Percentiles rank a stretch among this genome's conserved stretches.
phyloP scores from a whole-genome alignment of 2,329 filamentous ascomycete genomes.

The Botrytis medusae region DNA sequence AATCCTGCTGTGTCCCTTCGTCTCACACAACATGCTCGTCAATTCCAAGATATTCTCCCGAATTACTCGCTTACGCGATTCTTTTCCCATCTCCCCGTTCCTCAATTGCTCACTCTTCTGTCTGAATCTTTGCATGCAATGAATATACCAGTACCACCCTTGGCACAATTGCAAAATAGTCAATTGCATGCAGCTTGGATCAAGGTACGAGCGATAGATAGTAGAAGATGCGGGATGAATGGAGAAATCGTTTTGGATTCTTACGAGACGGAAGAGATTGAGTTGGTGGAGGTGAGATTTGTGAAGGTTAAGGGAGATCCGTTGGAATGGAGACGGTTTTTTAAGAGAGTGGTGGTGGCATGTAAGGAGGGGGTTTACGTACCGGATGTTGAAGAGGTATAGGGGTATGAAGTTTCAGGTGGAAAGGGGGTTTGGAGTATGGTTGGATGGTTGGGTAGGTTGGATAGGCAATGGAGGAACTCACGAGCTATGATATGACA shows the following conservation, averaged over 20 bases:
- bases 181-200: constrained; percentile 62
- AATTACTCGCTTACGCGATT: constrained; percentile 86
- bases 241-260: constrained; percentile 74
- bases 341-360: constrained; percentile 89
- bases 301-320: constrained; percentile 95
- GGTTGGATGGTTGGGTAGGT: neutral
- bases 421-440: neutral
- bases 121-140: constrained; percentile 80
- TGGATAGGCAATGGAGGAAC: neutral
- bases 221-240: constrained; percentile 68
- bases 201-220: constrained; percentile 73
- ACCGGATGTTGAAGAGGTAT: constrained; percentile 41
- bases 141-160: constrained; percentile 66
- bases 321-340: constrained; percentile 92
- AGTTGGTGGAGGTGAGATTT: constrained; percentile 82
- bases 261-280: constrained; percentile 55
- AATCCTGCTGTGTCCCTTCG: constrained; percentile 76
- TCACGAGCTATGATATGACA: constrained; percentile 1
- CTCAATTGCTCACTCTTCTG: constrained; percentile 76
- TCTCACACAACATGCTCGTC: constrained; percentile 83
- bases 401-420: neutral
- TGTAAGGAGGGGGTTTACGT: constrained; percentile 82
- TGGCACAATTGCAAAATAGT: constrained; percentile 46
- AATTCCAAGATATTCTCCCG: constrained; percentile 89
- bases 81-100: constrained; percentile 76